Conservation (phyloP, 345 rosid genomes). For the Raphanus sativus region DNA sequence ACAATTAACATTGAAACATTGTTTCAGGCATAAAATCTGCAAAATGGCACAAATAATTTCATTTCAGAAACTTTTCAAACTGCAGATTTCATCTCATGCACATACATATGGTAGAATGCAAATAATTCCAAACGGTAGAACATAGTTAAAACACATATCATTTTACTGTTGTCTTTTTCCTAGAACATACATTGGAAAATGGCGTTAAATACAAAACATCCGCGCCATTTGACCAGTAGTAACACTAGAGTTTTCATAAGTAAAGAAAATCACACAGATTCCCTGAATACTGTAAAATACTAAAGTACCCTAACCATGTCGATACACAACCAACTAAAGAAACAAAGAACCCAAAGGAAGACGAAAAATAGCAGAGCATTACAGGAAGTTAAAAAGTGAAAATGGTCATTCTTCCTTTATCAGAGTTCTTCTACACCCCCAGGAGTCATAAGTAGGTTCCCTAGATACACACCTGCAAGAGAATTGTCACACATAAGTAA, state of each 20-base stretch:
- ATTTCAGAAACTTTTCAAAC: background rate
- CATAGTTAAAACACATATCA: background rate
- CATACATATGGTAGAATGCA: slow-evolving; percentile 4
- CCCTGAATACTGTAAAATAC: slow-evolving; percentile 31
- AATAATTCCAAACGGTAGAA: background rate
- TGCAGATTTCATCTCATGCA: background rate
- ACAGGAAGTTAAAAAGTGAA: slow-evolving; percentile 19
- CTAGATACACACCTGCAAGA: slow-evolving; percentile 52
- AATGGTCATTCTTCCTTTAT: slow-evolving; percentile 43
- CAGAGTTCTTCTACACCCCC: slow-evolving; percentile 34
- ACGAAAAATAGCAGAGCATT: slow-evolving; percentile 24
- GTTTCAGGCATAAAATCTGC: background rate
- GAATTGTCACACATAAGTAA: slow-evolving; percentile 6
- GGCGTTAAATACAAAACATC: slow-evolving; percentile 55
- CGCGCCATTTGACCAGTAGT: slow-evolving; percentile 33
- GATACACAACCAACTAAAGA: slow-evolving; percentile 43
- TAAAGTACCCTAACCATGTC: slow-evolving; percentile 44
- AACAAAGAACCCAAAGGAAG: slow-evolving; percentile 32
- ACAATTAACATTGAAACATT: background rate
- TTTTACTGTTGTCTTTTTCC: background rate
- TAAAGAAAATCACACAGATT: background rate
- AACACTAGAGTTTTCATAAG: slow-evolving; percentile 43
- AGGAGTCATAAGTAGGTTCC: slow-evolving; percentile 35
- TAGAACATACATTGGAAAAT: slow-evolving; percentile 38
- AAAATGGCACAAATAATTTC: background rate